A percentile compares a stretch with the other conserved stretches of the same genome.
phyloP scores from a whole-genome alignment of 139 green algal species.

The Trebouxia sp. region DNA sequence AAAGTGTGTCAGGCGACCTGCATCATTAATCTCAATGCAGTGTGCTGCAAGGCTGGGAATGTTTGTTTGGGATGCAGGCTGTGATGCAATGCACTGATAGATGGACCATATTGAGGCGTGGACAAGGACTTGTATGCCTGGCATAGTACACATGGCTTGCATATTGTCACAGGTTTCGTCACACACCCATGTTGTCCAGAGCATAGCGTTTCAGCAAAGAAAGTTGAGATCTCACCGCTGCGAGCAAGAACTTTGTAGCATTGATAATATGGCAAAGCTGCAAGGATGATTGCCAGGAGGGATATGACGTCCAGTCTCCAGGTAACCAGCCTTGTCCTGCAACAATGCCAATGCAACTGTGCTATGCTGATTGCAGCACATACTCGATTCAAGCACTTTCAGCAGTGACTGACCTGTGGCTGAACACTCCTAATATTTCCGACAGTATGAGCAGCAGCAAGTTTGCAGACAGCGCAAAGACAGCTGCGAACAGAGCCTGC shows the following conservation, averaged over 20 bases:
- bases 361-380: too few species aligned
- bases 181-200: too few species aligned
- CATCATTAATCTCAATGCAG: not conserved
- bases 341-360: too few species aligned
- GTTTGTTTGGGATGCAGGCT: not conserved
- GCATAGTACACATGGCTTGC: too few species aligned
- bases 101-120: not conserved
- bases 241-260: slow-evolving; percentile 58
- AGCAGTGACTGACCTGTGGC: slow-evolving; percentile 44
- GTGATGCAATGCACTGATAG: not conserved
- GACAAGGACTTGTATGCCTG: too few species aligned
- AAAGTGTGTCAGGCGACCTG: not conserved
- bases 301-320: slow-evolving; percentile 80
- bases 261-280: slow-evolving; percentile 86
- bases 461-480: slow-evolving; percentile 91
- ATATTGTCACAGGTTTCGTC: too few species aligned
- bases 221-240: slow-evolving; percentile 40
- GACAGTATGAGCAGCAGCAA: slow-evolving; percentile 88
- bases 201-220: too few species aligned
- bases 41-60: not conserved
- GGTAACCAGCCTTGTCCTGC: slow-evolving; percentile 68
- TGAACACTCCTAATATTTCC: slow-evolving; percentile 82
- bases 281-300: slow-evolving; percentile 82
- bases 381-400: too few species aligned
- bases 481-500: slow-evolving; percentile 78